A percentile compares a stretch with the other conserved stretches of the same genome.
Conservation (phyloP, 2,329 filamentous ascomycete species). For the Monosporascus sp. region DNA sequence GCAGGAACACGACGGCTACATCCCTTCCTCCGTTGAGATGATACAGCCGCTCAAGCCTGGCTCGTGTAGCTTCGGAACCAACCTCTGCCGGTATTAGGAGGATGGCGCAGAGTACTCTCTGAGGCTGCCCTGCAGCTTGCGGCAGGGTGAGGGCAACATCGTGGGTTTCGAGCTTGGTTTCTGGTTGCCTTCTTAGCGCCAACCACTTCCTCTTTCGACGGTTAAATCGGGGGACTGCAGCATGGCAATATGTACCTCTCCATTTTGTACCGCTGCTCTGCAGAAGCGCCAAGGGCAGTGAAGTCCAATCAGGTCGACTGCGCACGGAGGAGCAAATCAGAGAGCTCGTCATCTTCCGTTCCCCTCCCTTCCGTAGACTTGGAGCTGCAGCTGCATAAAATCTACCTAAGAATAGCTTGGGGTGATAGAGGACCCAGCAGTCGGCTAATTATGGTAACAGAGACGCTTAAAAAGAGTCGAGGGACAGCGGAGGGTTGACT, state of each 20-base stretch:
- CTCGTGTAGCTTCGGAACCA: constrained; percentile 18
- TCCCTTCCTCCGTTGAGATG: constrained; percentile 34
- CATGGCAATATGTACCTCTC: constrained; percentile 20
- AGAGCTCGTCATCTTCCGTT: constrained; percentile 14
- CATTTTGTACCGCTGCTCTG: constrained; percentile 14
- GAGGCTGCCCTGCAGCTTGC: constrained; percentile 3
- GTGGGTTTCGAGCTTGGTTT: constrained; percentile 35
- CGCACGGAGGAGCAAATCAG: constrained; percentile 25
- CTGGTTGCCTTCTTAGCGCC: constrained; percentile 27
- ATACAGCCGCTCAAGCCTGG: constrained; percentile 35
- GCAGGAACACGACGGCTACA: constrained; percentile 39
- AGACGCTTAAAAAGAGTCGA: too few relatives aligned
- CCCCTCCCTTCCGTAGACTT: not conserved
- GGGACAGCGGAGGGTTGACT: too few relatives aligned
- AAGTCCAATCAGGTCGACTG: constrained; percentile 22
- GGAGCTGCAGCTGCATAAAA: too few relatives aligned
- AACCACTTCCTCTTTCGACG: not conserved
- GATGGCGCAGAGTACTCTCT: constrained; percentile 29
- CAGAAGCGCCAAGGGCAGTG: constrained; percentile 18
- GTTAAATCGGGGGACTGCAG: not conserved
- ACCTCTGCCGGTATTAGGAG: constrained; percentile 35
- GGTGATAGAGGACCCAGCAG: too few relatives aligned
- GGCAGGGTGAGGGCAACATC: constrained; percentile 38
- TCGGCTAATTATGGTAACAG: too few relatives aligned
- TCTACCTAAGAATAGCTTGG: too few relatives aligned